A percentile compares a stretch with the other conserved stretches of the same genome.
Conservation (phyloP, 2,329 filamentous ascomycete genomes). For the Aspergillus flavus region DNA sequence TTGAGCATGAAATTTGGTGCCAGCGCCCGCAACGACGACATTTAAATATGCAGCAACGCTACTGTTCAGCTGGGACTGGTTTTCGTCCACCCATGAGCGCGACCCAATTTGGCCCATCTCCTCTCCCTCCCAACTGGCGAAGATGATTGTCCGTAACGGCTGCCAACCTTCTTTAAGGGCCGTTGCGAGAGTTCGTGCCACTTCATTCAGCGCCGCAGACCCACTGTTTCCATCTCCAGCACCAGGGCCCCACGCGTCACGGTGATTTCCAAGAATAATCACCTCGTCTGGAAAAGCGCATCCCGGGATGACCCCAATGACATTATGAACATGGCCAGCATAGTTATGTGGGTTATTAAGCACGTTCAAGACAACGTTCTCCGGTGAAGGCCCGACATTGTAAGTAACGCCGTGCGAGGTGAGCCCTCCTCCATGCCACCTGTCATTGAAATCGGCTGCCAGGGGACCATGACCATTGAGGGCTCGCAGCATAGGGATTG, state of each 20-base stretch:
- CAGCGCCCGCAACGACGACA: neutral
- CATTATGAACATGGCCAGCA: neutral
- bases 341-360: conserved; percentile 10
- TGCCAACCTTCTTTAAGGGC: conserved; percentile 54
- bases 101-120: neutral
- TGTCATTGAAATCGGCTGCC: conserved; percentile 22
- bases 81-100: neutral
- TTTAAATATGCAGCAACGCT: neutral
- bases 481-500: conserved; percentile 29
- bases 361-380: conserved; percentile 22
- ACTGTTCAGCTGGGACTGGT: neutral
- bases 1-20: conserved; percentile 7
- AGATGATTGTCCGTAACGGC: conserved; percentile 49
- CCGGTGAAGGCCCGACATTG: conserved; percentile 20
- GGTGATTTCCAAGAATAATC: conserved; percentile 55
- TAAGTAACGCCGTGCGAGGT: conserved; percentile 13
- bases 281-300: conserved; percentile 31
- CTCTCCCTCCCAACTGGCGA: conserved; percentile 14
- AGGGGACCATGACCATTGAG: conserved; percentile 33
- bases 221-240: conserved; percentile 57
- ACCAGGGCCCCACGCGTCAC: conserved; percentile 57
- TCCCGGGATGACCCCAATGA: neutral
- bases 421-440: conserved; percentile 18
- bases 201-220: conserved; percentile 51
- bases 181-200: conserved; percentile 52